Percentiles rank a stretch among this genome's conserved stretches.
phyloP scores from a whole-genome alignment of 805 yeast species.

The Limtongia smithiae region DNA sequence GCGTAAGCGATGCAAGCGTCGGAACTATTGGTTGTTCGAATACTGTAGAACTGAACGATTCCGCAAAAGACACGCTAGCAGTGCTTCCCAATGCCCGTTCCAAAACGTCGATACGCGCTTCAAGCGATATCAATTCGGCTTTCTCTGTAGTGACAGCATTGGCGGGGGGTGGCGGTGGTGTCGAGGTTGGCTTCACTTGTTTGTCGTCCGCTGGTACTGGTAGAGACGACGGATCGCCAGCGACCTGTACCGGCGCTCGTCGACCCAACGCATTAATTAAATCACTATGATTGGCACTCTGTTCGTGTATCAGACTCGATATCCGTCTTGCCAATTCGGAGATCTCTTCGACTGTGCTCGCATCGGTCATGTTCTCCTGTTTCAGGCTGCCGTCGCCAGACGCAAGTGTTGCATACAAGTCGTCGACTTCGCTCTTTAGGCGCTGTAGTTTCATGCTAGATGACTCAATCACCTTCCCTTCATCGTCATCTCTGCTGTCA shows the following conservation, averaged over 20 bases:
- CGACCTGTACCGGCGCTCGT: too few species aligned
- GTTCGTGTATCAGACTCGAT: not conserved
- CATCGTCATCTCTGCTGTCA: not conserved
- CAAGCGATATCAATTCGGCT: slow-evolving; percentile 4
- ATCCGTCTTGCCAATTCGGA: not conserved
- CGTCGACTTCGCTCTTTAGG: slow-evolving; percentile 15
- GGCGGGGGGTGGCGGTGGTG: not conserved
- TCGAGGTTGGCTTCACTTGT: too few species aligned
- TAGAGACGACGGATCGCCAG: too few species aligned
- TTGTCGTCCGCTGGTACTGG: too few species aligned
- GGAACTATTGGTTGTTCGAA: slow-evolving; percentile 20
- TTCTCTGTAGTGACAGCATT: too few species aligned
- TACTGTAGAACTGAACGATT: slow-evolving; percentile 6
- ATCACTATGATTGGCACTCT: too few species aligned
- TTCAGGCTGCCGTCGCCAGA: not conserved
- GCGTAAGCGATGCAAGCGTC: slow-evolving; percentile 13
- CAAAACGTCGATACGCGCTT: slow-evolving; percentile 13
- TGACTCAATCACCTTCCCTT: slow-evolving; percentile 6
- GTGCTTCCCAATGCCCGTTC: slow-evolving; percentile 18
- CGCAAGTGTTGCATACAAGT: slow-evolving; percentile 5
- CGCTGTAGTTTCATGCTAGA: slow-evolving; percentile 15
- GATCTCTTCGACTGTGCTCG: not conserved
- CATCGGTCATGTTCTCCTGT: not conserved
- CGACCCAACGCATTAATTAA: too few species aligned
- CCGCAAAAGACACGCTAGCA: slow-evolving; percentile 1